A percentile compares a stretch with the other conserved stretches of the same genome.
Evolutionary conservation across 371 early-diverging fungal genomes (phyloP).

Genomic region (Fennellomyces sp.): DNA sequence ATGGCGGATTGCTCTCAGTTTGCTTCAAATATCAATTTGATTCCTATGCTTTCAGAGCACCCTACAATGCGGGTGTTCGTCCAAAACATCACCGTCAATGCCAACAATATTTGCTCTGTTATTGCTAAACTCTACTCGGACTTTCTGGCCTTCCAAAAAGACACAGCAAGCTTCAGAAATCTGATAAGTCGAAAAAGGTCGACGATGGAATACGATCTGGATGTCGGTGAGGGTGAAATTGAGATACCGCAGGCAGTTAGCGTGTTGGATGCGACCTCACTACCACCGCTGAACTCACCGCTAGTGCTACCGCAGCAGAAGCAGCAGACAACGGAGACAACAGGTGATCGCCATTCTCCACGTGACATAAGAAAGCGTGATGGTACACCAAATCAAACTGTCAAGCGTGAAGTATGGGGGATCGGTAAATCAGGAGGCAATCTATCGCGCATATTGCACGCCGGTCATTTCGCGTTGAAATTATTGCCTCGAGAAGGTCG

Average conservation of each 20-base stretch:
- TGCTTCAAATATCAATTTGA: slow-evolving; percentile 64
- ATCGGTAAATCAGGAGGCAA: slow-evolving; percentile 63
- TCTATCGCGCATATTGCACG: slow-evolving; percentile 69
- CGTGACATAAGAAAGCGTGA: slow-evolving; percentile 7
- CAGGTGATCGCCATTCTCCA: neutral
- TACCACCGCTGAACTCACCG: slow-evolving; percentile 7
- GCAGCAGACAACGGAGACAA: neutral
- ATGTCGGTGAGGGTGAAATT: slow-evolving; percentile 40
- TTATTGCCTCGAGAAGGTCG: slow-evolving; percentile 73
- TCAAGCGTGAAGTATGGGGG: slow-evolving; percentile 62
- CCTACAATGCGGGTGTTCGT: slow-evolving; percentile 73
- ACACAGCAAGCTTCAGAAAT: slow-evolving; percentile 58
- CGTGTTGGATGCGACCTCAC: slow-evolving; percentile 30
- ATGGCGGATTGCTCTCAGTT: slow-evolving; percentile 78
- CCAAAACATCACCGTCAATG: slow-evolving; percentile 64
- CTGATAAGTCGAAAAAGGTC: slow-evolving; percentile 39
- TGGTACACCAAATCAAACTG: slow-evolving; percentile 27
- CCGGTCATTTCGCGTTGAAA: slow-evolving; percentile 72
- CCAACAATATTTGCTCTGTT: slow-evolving; percentile 52
- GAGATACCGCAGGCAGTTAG: slow-evolving; percentile 19
- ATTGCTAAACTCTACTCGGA: slow-evolving; percentile 57
- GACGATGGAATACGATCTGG: slow-evolving; percentile 51
- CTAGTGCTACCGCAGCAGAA: neutral
- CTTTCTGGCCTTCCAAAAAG: slow-evolving; percentile 65
- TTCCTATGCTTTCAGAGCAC: slow-evolving; percentile 58